Base-by-base conservation (phyloP, 441 rosid species). In the Populus hybrid region DNA sequence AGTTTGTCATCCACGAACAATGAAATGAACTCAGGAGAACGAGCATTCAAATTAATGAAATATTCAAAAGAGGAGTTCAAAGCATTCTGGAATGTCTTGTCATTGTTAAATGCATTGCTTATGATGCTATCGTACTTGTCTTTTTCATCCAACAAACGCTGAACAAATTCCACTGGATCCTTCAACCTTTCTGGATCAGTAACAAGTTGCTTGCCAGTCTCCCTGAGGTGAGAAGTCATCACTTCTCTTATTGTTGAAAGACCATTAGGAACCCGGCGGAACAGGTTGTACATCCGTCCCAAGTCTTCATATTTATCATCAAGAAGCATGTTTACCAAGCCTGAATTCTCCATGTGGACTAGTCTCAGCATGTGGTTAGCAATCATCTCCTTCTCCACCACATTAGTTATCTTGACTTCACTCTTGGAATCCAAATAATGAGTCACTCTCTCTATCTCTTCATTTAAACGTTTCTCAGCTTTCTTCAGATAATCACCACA, bases 301-400 rank as follows among this genome's bases (percentile, higher is more conserved):
- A 92, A 80, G 88, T 95, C 98, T 28, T 89, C 94, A 74, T 91
- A 90, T 83, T 87, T 92, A 73, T 95, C 97, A 73, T 95, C 91
- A 70, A 95, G 89, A 80, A 95, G 95, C 98, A 95, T 94, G 84
- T 94, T 87, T 76, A 94, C 97, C 83, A 94, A 80, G 68, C 98
- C 99, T 8, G 98, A 95, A 80, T 91, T 90, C 87, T 95, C 99
- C 98, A 95, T 94, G 83, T 95, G 99, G 64, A 95, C 97, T 66
- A 95, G 84, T 69, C 97, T 89, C 84, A 81, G 85, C 99, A 94
- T 94, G 94, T 95, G 98, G 84, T 90, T 94, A 64, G 93, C 95
- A 77, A 95, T 90, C 98, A 94, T 95, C 91, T 92, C 98, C 85
- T 86, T 91, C 89, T 92, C 99, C 82, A 92, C 98, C 78, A 92